These are phyloP conservation scores for Pseudoneurospora amorphoporcata DNA, from an alignment of 495 filamentous ascomycete species.

Conservation along the genomic window DNA sequence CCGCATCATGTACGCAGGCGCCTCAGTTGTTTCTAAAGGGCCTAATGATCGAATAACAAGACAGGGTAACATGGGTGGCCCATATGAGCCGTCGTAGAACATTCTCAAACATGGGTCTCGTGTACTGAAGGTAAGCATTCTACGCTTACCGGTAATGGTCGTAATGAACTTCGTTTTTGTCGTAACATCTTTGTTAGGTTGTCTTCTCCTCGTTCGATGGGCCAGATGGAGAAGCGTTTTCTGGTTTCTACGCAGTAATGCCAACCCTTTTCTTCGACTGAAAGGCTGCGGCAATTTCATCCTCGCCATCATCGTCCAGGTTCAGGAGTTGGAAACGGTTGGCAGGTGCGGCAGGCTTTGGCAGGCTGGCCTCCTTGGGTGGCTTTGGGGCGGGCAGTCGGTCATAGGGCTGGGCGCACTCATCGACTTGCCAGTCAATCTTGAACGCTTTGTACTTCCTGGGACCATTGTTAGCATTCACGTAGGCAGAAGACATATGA, in stretches of 20 bases:
- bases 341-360: constrained; percentile 22
- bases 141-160: neutral
- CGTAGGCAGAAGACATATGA: neutral
- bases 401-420: constrained; percentile 55
- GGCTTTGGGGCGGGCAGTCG: constrained; percentile 8
- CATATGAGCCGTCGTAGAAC: neutral
- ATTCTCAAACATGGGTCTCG: neutral
- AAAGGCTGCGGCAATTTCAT: constrained; percentile 17
- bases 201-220: neutral
- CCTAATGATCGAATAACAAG: neutral
- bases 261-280: constrained; percentile 17
- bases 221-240: neutral
- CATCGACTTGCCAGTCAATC: constrained; percentile 64
- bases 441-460: constrained; percentile 61
- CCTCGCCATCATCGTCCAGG: constrained; percentile 30
- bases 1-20: neutral
- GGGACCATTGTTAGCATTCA: constrained; percentile 1
- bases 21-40: neutral
- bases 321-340: constrained; percentile 62
- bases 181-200: neutral
- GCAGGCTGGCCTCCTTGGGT: constrained; percentile 21
- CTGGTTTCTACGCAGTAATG: constrained; percentile 13
- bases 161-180: neutral
- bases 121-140: neutral
- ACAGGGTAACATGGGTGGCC: neutral